Evolutionary conservation across 345 rosid species (phyloP).

Genomic region (Rhizophora apiculata): DNA sequence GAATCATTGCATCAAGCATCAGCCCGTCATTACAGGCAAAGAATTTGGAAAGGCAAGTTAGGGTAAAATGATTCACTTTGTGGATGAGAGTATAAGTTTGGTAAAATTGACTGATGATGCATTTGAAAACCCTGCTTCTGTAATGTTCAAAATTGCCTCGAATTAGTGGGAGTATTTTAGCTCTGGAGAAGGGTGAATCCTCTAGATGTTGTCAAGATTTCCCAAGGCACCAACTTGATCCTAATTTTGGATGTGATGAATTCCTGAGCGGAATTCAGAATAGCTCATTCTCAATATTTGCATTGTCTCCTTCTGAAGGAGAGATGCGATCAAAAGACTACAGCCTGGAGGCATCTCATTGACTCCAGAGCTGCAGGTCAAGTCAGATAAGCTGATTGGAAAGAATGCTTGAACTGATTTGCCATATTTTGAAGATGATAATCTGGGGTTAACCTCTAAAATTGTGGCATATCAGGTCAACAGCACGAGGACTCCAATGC

Average conservation of each 20-base stretch:
- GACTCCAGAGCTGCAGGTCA: constrained; percentile 26
- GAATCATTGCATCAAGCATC: constrained; percentile 9
- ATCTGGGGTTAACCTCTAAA: constrained; percentile 44
- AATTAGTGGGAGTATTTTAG: constrained; percentile 9
- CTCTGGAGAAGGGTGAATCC: constrained; percentile 21
- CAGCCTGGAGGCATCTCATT: constrained; percentile 17
- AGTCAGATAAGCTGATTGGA: constrained; percentile 23
- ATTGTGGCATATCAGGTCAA: constrained; percentile 27
- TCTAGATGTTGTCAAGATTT: constrained; percentile 3
- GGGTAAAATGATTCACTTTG: constrained; percentile 17
- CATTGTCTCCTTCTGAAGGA: constrained; percentile 19
- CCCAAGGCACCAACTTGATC: constrained; percentile 3
- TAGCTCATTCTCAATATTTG: not conserved
- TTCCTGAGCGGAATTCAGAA: constrained; percentile 5
- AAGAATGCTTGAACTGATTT: constrained; percentile 26
- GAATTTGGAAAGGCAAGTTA: constrained; percentile 23
- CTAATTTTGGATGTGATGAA: constrained; percentile 4
- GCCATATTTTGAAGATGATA: constrained; percentile 19
- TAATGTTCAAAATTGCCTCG: constrained; percentile 25
- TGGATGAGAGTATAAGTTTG: constrained; percentile 24
- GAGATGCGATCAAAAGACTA: constrained; percentile 24
- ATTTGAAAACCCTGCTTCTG: constrained; percentile 25
- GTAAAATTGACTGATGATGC: constrained; percentile 25
- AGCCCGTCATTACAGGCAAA: not conserved
- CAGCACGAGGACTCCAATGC: constrained; percentile 21